phyloP scores from a whole-genome alignment of 768 basidiomycete genomes.

The Collybia sordida region DNA sequence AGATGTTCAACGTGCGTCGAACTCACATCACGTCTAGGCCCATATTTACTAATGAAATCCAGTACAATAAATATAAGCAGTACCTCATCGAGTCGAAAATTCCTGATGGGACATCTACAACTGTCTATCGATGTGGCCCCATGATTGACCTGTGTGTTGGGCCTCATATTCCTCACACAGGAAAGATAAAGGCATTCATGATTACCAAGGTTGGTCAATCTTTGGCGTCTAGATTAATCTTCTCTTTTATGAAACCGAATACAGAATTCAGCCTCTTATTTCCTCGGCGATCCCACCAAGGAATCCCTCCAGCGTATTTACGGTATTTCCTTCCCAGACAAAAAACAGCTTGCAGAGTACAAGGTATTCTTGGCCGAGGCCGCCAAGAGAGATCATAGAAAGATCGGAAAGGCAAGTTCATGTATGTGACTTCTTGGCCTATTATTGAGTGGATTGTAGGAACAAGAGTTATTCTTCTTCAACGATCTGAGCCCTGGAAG shows the following conservation, averaged over 20 bases:
- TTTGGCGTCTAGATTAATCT: slow-evolving; percentile 1
- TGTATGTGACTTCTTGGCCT: neutral
- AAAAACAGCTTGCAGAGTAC: slow-evolving; percentile 92
- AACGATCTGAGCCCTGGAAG: slow-evolving; percentile 94
- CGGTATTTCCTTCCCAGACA: slow-evolving; percentile 98
- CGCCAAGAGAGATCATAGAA: slow-evolving; percentile 96
- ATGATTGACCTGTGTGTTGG: slow-evolving; percentile 98
- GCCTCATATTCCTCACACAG: slow-evolving; percentile 97
- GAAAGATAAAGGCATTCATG: slow-evolving; percentile 96
- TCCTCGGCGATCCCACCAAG: slow-evolving; percentile 90
- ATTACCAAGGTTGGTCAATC: slow-evolving; percentile 74
- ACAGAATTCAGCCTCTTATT: slow-evolving; percentile 96
- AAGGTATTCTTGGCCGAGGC: slow-evolving; percentile 96
- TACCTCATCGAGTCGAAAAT: slow-evolving; percentile 95
- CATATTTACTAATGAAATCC: slow-evolving; percentile 6
- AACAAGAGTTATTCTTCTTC: slow-evolving; percentile 99
- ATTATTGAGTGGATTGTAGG: slow-evolving; percentile 34
- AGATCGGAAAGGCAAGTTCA: slow-evolving; percentile 76
- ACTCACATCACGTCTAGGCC: neutral
- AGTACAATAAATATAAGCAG: slow-evolving; percentile 99
- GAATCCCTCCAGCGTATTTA: slow-evolving; percentile 96
- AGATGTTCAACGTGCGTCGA: slow-evolving; percentile 87
- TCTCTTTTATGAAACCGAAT: neutral
- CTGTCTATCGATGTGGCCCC: slow-evolving; percentile 97
- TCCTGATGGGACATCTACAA: slow-evolving; percentile 93